Evolutionary conservation across 257 asterid genomes (phyloP).

Genomic region (Solanum appendiculatum): DNA sequence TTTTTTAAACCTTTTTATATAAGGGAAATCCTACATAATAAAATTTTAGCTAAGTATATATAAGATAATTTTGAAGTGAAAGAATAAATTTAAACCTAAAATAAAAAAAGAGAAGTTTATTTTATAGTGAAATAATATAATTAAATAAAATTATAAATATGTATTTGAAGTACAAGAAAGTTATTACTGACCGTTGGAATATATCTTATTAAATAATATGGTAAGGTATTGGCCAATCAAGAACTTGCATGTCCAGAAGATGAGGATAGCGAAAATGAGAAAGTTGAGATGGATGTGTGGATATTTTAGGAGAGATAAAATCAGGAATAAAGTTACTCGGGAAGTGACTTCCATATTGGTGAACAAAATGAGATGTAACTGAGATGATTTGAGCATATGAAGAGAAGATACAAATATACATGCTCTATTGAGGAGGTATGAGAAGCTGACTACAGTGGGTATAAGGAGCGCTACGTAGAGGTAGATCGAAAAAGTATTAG

Average conservation of each 20-base stretch:
- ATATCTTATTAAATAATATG: not conserved
- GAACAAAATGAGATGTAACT: no score
- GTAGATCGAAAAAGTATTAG: no score
- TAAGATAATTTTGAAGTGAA: not conserved
- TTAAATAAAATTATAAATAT: not conserved
- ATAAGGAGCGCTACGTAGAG: not conserved
- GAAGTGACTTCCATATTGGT: not conserved
- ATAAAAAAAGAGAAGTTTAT: not conserved
- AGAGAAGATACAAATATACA: no score
- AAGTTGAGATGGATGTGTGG: no score
- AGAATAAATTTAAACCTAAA: not conserved
- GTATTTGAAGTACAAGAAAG: not conserved
- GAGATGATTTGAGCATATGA: not conserved
- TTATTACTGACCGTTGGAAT: not conserved
- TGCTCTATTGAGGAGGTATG: not conserved
- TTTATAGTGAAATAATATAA: not conserved
- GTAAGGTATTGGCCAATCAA: no score
- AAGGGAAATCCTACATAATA: not conserved
- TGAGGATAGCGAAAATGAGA: not conserved
- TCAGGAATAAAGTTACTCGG: accelerated
- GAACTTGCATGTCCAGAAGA: no score
- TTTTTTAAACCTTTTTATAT: not conserved
- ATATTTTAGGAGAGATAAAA: not conserved
- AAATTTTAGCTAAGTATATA: not conserved
- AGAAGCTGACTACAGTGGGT: not conserved